Evolutionary conservation across 148 eudicot genomes (phyloP).

Genomic region (Silene latifolia): DNA sequence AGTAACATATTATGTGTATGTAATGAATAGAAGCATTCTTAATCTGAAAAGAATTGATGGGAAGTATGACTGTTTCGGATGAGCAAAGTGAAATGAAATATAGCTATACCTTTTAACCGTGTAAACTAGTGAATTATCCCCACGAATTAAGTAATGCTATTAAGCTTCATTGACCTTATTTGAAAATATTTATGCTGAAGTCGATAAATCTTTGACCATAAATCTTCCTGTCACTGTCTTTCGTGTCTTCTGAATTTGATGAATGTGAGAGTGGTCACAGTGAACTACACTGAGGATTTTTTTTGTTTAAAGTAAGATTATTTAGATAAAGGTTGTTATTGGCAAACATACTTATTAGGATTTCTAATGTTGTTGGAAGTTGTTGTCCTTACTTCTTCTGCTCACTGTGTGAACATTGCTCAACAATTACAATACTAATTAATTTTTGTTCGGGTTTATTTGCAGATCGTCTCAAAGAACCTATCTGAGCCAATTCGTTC

Average conservation of each 20-base stretch:
- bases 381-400: not conserved
- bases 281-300: not conserved
- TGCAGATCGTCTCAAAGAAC: conserved; percentile 80
- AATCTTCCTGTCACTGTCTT: not conserved
- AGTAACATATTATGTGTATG: not conserved
- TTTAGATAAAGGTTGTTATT: not conserved
- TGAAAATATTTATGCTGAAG: not conserved
- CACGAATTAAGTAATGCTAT: not conserved
- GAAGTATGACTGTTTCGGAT: not conserved
- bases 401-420: not conserved
- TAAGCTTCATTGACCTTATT: not conserved
- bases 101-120: not conserved
- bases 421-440: not conserved
- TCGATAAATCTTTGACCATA: not conserved
- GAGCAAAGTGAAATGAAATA: not conserved
- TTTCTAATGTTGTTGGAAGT: not conserved
- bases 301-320: no score
- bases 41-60: not conserved
- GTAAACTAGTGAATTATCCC: not conserved
- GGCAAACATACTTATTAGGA: not conserved
- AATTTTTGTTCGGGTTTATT: conserved; percentile 6
- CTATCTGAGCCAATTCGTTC: conserved; percentile 94
- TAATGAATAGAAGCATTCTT: not conserved
- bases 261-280: conserved; percentile 1
- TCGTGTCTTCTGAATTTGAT: not conserved